These are phyloP conservation scores for Alopecurus myosuroides DNA, from an alignment of 176 grass and related monocot genomes.

Conservation along the genomic window DNA sequence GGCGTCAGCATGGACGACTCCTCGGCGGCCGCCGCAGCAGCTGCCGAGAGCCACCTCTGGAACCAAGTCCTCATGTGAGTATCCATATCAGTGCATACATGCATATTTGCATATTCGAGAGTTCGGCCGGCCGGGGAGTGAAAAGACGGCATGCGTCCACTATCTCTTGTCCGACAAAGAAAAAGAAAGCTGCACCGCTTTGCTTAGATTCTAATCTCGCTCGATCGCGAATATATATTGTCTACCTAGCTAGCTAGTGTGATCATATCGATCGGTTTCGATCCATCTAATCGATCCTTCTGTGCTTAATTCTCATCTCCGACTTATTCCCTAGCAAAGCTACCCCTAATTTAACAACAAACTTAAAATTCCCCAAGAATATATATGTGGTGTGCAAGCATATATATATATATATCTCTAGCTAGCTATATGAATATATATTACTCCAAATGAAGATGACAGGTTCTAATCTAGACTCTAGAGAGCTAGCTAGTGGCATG, in stretches of 20 bases:
- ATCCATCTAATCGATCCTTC: slow-evolving; percentile 1
- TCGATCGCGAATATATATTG: slow-evolving; percentile 32
- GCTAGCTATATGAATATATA: not conserved
- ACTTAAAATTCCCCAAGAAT: slow-evolving; percentile 29
- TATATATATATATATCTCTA: too few relatives aligned
- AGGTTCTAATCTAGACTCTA: not conserved
- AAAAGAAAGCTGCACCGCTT: slow-evolving; percentile 33
- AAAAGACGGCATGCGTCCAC: slow-evolving; percentile 49
- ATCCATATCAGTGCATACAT: not conserved
- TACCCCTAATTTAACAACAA: not conserved
- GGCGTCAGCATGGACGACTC: slow-evolving; percentile 75
- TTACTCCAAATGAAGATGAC: slow-evolving; percentile 2
- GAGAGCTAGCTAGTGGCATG: slow-evolving; percentile 15
- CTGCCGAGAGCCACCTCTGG: slow-evolving; percentile 77
- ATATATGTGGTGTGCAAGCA: slow-evolving; percentile 9
- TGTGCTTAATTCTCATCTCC: not conserved
- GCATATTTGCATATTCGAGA: slow-evolving; percentile 39
- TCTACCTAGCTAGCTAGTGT: slow-evolving; percentile 12
- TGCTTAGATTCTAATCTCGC: slow-evolving; percentile 44
- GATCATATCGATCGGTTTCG: not conserved
- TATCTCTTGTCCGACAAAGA: slow-evolving; percentile 37
- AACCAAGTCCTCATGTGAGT: slow-evolving; percentile 89
- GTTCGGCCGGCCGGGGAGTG: not conserved
- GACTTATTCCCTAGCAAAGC: not conserved
- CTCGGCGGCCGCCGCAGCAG: slow-evolving; percentile 18